Evolutionary conservation across 2,329 filamentous ascomycete species (phyloP), one percentile per base, ranked within the genome.

Genomic region (Ustulina deusta): DNA sequence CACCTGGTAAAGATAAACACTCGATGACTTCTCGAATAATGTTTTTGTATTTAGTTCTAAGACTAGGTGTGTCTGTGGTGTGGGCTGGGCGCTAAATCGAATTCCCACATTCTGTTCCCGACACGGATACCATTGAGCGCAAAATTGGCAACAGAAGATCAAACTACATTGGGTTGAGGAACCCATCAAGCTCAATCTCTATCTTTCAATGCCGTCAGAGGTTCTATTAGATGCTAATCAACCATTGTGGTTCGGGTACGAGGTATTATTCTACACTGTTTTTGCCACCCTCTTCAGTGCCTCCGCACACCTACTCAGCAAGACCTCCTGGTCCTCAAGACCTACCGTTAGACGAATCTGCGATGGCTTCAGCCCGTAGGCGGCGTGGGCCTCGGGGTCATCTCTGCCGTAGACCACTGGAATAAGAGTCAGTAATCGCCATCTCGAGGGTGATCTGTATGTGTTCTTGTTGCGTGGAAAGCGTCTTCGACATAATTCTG

Each of bases 291-390:
- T 61, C 9, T 17, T 44, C 25, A 69, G 6, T 1, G 63, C 64
- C 13, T 61, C 61, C 34, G 42, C 29, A 49, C 60, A 72, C 36
- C 61, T 42, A 40, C 32, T 6, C 10, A 71, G n/a, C 65, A 86
- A 52, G 51, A 83, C 80, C 57, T 77, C 76, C 68, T 77, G 76
- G 1, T 78, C 77, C 73, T 87, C 85, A 32, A 86, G 66, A 2
- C 85, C 85, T 0, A 82, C 84, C 29, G 81, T 81, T 22, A 87
- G 78, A 3, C 85, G 76, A 20, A 87, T 78, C 59, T 83, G 80
- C 65, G 81, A 79, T 65, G 79, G 76, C 61, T 72, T 73, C 1
- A 82, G 72, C 0, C 82, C 84, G 40, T 81, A 79, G 3, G 69
- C 69, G 1, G 78, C 76, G 69, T 83, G 78, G n/a, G 79, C 78